Evolutionary conservation across 768 basidiomycete genomes (phyloP).

Genomic region (Rhodotorula babjevae): DNA sequence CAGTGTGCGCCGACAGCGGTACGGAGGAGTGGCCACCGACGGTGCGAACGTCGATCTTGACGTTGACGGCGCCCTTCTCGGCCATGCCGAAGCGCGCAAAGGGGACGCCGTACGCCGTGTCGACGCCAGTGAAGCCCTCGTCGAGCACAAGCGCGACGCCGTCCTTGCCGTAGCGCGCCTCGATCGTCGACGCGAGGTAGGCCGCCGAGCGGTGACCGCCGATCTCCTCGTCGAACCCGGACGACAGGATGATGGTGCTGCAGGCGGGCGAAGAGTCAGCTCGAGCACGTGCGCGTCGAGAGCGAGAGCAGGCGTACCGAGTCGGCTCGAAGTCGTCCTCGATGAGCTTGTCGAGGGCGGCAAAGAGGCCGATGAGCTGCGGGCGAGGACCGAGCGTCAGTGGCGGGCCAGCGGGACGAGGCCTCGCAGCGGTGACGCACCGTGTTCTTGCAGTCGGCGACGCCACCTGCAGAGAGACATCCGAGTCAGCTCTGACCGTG

Average conservation of each 20-base stretch:
- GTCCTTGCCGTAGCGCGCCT: constrained; percentile 63
- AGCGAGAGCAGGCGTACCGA: constrained; percentile 50
- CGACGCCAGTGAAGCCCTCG: constrained; percentile 65
- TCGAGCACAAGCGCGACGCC: constrained; percentile 76
- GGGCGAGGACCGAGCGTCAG: neutral
- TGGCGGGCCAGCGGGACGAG: too few relatives aligned
- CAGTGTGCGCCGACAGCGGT: constrained; percentile 67
- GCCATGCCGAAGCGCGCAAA: constrained; percentile 48
- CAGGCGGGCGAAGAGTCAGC: neutral
- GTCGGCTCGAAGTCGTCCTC: constrained; percentile 61
- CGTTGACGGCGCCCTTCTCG: constrained; percentile 60
- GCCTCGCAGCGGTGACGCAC: neutral
- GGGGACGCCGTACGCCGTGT: constrained; percentile 42
- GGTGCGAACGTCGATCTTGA: constrained; percentile 61
- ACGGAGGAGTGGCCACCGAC: constrained; percentile 81
- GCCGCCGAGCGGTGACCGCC: constrained; percentile 46
- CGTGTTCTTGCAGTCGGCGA: constrained; percentile 34
- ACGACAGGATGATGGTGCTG: constrained; percentile 45
- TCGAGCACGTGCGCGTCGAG: neutral
- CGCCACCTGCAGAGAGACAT: constrained; percentile 5
- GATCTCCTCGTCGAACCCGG: constrained; percentile 70
- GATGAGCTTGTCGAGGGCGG: constrained; percentile 62
- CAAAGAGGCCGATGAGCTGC: constrained; percentile 29
- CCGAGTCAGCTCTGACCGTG: neutral
- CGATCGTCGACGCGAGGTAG: constrained; percentile 51